Base-by-base conservation (phyloP, 805 yeast species). In the Schwanniomyces yamadae region DNA sequence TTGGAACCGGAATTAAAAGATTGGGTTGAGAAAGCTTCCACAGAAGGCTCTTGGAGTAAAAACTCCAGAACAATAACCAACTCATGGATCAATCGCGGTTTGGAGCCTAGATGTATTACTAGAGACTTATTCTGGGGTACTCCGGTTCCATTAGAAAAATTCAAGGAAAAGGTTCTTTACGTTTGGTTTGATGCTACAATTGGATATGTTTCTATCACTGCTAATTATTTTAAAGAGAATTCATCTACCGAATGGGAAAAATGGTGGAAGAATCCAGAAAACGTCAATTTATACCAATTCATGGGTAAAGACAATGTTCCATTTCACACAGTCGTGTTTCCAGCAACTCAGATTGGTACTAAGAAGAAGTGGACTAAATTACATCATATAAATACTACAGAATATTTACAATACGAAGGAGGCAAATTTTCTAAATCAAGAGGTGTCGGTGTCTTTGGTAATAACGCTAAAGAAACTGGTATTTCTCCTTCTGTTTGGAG, bases 261-360 rank as follows among this genome's bases (percentile, higher is more conserved):
- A 50, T 91, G 99, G 99, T 93, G 99, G 99, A 79, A 78, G 52
- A 73, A 84, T 55, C 95, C 96, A n/a, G 88, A 89, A 36, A 61
- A 89, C 44, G 96, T 93, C 45, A 66, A 84, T 47, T 71, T 93
- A 48, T 88, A 86, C 61, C 99, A 93, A 71, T 93, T 93, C 63
- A 93, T 93, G 99, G 99, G 99, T 65, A 93, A 93, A 63, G 99
- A 93, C 65, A 93, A 93, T 57, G 97, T 90, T 53, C 97, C 98
- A 21, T 93, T 93, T 87, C 99, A 93, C 60, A 84, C 96, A 1
- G 99, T 93, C 38, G 95, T 93, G 38, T 93, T 91, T 88, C 99
- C 99, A 41, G 82, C 95, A 28, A 69, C 95, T 18, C 84, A 82
- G 64, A 67, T 93, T 29, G 99, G 98, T 61, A 90, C 99, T 12